Evolutionary conservation across 495 filamentous ascomycete genomes (phyloP), one percentile per base, ranked within the genome.

Genomic region (Xylaria flabelliformis): DNA sequence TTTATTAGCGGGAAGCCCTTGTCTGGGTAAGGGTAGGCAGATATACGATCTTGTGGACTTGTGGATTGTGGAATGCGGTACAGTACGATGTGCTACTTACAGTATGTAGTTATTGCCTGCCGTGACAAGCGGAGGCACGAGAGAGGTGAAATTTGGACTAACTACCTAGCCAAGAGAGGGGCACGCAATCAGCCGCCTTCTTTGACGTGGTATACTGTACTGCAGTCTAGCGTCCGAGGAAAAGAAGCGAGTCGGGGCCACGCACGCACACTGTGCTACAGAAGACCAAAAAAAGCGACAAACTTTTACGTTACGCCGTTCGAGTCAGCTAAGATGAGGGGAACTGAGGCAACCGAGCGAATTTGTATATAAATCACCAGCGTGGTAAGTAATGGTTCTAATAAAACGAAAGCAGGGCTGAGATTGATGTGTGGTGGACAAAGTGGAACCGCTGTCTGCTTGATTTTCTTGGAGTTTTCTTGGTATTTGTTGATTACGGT

Each of bases 401-500:
- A 53, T 66, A 66, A 53, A 36, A 50, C 3, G 46, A 46, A 39
- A 39, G 39, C 64, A 53, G 64, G 64, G 46, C 46, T 51, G 46
- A 66, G 48, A 46, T 66, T 67, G 65, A 55, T 67, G 65, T 44
- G 65, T 67, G 65, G 65, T 67, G 65, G 32, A 29, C 65, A 56
- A 55, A 67, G 65, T 67, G 65, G 65, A 56, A 67, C 48, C 36
- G 64, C 46, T 41, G 3, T 44, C 65, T 6, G 32, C 36, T 36
- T 24, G 50, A 36, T 56, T 56, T 67, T 67, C 50, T 56, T 67
- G 50, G 65, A 67, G 65, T 67, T 67, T 67, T 56, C 65, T 67
- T 67, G 65, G 50, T 64, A 64, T 29, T 29, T 17, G 36, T 39
- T 24, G 29, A 36, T 17, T 59, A 9, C 55, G 10, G 55, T 12